Evolutionary conservation across 768 basidiomycete genomes (phyloP).

Genomic region (Sutorius australiensis): DNA sequence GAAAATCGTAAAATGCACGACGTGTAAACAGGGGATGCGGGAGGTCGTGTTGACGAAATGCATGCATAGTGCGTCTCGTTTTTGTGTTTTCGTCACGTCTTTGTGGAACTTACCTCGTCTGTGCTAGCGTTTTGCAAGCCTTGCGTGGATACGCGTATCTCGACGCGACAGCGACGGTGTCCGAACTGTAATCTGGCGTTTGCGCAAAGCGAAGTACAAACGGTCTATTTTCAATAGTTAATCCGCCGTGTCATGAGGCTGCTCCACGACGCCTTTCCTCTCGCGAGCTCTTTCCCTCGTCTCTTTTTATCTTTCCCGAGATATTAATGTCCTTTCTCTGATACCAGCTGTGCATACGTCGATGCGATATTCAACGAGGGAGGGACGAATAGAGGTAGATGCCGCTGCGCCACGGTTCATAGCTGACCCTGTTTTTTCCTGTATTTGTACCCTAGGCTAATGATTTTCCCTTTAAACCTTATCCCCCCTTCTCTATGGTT

Average conservation of each 20-base stretch:
- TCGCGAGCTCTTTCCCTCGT: neutral
- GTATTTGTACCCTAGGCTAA: slow-evolving; percentile 2
- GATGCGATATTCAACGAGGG: neutral
- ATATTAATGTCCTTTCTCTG: slow-evolving; percentile 4
- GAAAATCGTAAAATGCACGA: slow-evolving; percentile 86
- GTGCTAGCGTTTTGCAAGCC: slow-evolving; percentile 74
- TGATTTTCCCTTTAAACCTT: neutral
- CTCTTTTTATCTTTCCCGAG: neutral
- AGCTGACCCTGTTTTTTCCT: neutral
- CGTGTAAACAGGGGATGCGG: slow-evolving; percentile 75
- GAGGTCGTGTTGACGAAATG: slow-evolving; percentile 82
- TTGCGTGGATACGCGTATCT: slow-evolving; percentile 83
- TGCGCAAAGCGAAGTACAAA: slow-evolving; percentile 78
- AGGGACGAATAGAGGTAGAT: neutral
- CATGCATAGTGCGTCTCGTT: slow-evolving; percentile 72
- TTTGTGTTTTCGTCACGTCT: neutral
- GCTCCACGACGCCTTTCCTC: too few species aligned
- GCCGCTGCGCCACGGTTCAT: neutral
- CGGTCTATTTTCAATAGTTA: slow-evolving; percentile 53
- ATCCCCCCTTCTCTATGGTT: neutral
- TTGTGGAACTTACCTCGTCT: neutral
- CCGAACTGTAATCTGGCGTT: slow-evolving; percentile 83
- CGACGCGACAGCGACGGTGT: slow-evolving; percentile 91
- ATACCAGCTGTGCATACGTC: neutral
- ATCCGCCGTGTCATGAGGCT: too few species aligned